Conservation (phyloP, 495 filamentous ascomycete genomes). For the Mytilinidion resinicola region DNA sequence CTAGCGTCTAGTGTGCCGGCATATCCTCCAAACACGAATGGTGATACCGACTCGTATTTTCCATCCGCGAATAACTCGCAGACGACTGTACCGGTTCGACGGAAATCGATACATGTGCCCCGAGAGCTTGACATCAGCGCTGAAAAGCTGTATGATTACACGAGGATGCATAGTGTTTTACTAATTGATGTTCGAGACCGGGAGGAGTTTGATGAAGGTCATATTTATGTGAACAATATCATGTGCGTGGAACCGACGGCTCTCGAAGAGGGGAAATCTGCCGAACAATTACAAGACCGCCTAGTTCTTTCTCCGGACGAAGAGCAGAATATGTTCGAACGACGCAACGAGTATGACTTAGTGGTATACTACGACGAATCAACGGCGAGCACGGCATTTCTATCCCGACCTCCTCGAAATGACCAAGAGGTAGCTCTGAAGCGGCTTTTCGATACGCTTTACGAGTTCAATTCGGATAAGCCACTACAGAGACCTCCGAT, state of each 20-base stretch:
- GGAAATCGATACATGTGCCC: slow-evolving; percentile 45
- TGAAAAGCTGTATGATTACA: slow-evolving; percentile 57
- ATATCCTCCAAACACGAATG: slow-evolving; percentile 26
- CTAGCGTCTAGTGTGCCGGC: slow-evolving; percentile 21
- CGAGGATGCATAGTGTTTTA: slow-evolving; percentile 58
- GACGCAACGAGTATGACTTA: slow-evolving; percentile 72
- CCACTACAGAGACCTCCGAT: slow-evolving; percentile 62
- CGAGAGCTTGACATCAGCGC: slow-evolving; percentile 58
- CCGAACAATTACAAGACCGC: slow-evolving; percentile 74
- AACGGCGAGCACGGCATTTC: slow-evolving; percentile 49
- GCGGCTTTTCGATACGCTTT: slow-evolving; percentile 70
- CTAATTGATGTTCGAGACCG: slow-evolving; percentile 82
- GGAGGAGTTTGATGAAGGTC: slow-evolving; percentile 77
- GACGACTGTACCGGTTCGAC: background rate
- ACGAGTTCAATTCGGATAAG: slow-evolving; percentile 75
- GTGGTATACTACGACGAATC: slow-evolving; percentile 85
- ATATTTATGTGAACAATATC: slow-evolving; percentile 72
- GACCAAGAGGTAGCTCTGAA: slow-evolving; percentile 54
- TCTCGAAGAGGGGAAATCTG: slow-evolving; percentile 70
- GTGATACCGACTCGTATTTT: slow-evolving; percentile 33
- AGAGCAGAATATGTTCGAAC: slow-evolving; percentile 69
- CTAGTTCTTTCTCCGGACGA: slow-evolving; percentile 69
- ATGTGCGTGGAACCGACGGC: slow-evolving; percentile 89
- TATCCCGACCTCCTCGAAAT: slow-evolving; percentile 42
- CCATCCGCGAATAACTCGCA: slow-evolving; percentile 15